Evolutionary conservation across 1,284 basidiomycete genomes (phyloP), one percentile per base, ranked within the genome.

Genomic region (Microbotryum violaceum): DNA sequence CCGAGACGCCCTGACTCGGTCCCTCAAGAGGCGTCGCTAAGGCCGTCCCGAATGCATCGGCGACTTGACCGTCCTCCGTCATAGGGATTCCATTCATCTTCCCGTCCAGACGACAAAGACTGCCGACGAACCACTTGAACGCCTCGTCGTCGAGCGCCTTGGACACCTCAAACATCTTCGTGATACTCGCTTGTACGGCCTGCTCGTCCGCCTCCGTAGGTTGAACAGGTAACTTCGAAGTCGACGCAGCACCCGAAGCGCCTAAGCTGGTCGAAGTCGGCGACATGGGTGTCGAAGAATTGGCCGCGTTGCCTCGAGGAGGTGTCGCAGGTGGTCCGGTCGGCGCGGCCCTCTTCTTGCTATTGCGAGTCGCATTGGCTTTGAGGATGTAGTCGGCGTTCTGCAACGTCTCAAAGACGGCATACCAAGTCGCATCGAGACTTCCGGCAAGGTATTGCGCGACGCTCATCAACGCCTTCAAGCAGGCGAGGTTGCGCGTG

Each of bases 331-430:
- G 64, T 25, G 61, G 60, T 14, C 58, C 45, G n/a, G 59, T 8
- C 33, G 54, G n/a, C 21, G 63, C 45, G 2, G 61, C 37, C 8
- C 62, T 61, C 49, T 68, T 67, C 63, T 65, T 68, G 33, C 54
- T 58, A 46, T 21, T 60, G 29, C 60, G 60, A 37, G 61, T 55
- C 2, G 65, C 63, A 23, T 65, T 67, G 27, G 65, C 58, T 29
- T 72, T 14, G 79, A 96, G 79, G 20, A 96, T 88, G 71, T 90
- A 91, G 69, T 93, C 91, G 7, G 91, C 91, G 70, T 92, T 94
- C 76, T 96, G 91, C 45, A 96, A 76, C 1, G 87, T 84, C 72
- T 96, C 91, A 52, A 98, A 81, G 8, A 97, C 83, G 51, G 87
- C 82, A 73, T 90, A 91, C 94, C 94, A 98, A 65, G 87, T 89